Evolutionary conservation across 305 asterid genomes (phyloP), one percentile per base, ranked within the genome.

Genomic region (Solanum aculeatissimum): DNA sequence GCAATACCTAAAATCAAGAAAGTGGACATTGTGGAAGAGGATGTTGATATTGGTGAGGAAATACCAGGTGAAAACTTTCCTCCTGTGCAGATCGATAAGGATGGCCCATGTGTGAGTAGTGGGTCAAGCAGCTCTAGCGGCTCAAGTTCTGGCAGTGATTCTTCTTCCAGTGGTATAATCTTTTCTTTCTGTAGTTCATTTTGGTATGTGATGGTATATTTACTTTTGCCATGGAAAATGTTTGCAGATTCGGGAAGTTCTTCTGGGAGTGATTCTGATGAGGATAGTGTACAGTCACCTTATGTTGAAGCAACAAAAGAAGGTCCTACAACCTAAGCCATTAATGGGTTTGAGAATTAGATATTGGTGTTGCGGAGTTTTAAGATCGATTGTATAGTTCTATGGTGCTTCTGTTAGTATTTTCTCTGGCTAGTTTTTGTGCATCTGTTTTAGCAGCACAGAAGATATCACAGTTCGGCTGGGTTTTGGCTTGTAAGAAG

Each of bases 1-100:
- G 79, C 51, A 70, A 40, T 40, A 54, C 54, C 79, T 70, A 47
- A 40, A 58, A 54, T 29, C 83, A 80, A 80, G 35, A 83, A 72
- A 72, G 80, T 35, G 82, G 87, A 88, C 11, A 85, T 62, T 11
- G 84, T 72, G 83, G 90, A 87, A 63, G 90, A 85, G 84, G 88
- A 86, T 53, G 84, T 88, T 79, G 91, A 88, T 58, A 88, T 88
- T 32, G 91, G 89, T 27, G 89, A 85, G 81, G 89, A 88, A 45
- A 29, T 72, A 66, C 87, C 86, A 16, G 80, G 43, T 7, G 58
- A 58, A 47, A 54, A 80, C 55, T 85, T 79, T 35, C 89, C 91
- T 21, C 88, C 86, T 23, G 87, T 87, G 72, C 87, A 85, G 87
- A 89, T 89, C 11, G 91, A 89, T 29, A 89, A 74, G 87, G 89